These are phyloP conservation scores for Macroventuria anomochaeta DNA, from an alignment of 2,329 filamentous ascomycete genomes.

Conservation along the genomic window DNA sequence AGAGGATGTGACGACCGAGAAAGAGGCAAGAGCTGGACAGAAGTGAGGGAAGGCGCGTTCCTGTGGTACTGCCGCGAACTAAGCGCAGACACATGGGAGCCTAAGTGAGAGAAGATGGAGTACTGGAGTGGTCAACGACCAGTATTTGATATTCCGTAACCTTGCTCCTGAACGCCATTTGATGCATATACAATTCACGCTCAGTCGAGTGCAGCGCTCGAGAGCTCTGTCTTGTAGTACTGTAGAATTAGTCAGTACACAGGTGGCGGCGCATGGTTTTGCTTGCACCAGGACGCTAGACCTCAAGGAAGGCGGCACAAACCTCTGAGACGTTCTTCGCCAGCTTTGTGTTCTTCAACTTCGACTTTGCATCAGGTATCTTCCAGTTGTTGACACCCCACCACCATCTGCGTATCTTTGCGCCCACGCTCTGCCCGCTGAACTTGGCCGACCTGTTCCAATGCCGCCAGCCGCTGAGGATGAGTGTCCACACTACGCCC, in stretches of 20 bases:
- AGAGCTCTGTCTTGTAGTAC: conserved; percentile 40
- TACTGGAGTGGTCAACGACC: not conserved
- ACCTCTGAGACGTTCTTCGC: conserved; percentile 47
- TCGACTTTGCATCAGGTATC: conserved; percentile 32
- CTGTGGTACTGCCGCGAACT: not conserved
- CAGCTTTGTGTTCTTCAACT: conserved; percentile 39
- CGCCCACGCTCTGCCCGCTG: conserved; percentile 77
- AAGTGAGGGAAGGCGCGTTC: conserved; percentile 1
- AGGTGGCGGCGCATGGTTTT: not conserved
- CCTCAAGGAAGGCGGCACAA: conserved; percentile 43
- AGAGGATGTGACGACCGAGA: not conserved
- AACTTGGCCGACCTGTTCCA: conserved; percentile 84
- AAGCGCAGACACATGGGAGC: not conserved
- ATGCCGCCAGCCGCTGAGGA: conserved; percentile 84
- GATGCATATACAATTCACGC: conserved; percentile 10
- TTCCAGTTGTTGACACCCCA: conserved; percentile 91
- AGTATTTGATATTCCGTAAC: conserved; percentile 3
- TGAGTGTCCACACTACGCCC: conserved; percentile 86
- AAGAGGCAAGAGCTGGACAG: not conserved
- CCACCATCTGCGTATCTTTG: conserved; percentile 87
- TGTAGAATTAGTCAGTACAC: conserved; percentile 24
- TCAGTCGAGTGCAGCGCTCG: conserved; percentile 32
- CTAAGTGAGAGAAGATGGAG: not conserved
- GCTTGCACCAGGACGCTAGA: conserved; percentile 23
- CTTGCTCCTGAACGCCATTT: conserved; percentile 18